A percentile compares a stretch with the other conserved stretches of the same genome.
Evolutionary conservation across 352 stramenopile genomes (phyloP).

Genomic region (Blastocystis sp.): DNA sequence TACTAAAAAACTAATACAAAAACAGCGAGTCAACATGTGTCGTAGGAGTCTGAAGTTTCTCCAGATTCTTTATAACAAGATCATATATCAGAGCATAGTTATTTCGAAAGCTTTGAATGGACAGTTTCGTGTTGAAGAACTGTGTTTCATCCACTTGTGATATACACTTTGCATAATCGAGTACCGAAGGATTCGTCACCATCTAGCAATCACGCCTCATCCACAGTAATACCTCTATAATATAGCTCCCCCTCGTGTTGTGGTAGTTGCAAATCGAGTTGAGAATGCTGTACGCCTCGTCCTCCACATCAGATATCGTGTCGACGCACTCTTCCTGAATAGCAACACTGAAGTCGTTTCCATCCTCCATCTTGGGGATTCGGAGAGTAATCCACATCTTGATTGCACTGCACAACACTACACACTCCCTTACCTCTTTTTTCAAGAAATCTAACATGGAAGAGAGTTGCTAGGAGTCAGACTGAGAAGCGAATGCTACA

Average conservation of each 20-base stretch:
- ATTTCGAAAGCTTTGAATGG: constrained; percentile 59
- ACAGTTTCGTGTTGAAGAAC: constrained; percentile 57
- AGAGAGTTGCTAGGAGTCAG: not conserved
- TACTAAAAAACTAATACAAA: constrained; percentile 55
- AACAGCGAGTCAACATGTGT: not conserved
- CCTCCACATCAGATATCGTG: constrained; percentile 58
- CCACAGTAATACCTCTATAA: not conserved
- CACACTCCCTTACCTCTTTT: constrained; percentile 22
- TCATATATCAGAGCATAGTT: constrained; percentile 62
- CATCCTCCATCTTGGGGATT: constrained; percentile 64
- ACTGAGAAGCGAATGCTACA: not conserved
- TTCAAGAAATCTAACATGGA: constrained; percentile 37
- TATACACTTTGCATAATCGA: constrained; percentile 62
- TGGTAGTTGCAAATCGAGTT: constrained; percentile 59
- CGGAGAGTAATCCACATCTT: constrained; percentile 64
- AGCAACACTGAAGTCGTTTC: constrained; percentile 64
- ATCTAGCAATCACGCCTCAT: constrained; percentile 52
- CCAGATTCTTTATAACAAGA: constrained; percentile 62
- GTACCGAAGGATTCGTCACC: constrained; percentile 49
- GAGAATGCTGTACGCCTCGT: constrained; percentile 55
- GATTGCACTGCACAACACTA: constrained; percentile 49
- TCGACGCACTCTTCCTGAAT: constrained; percentile 63
- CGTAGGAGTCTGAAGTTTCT: constrained; percentile 49
- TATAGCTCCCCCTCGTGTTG: constrained; percentile 18
- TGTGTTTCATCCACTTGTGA: constrained; percentile 57